phyloP scores from a whole-genome alignment of 129 eudicot genomes.

The Apium graveolens region DNA sequence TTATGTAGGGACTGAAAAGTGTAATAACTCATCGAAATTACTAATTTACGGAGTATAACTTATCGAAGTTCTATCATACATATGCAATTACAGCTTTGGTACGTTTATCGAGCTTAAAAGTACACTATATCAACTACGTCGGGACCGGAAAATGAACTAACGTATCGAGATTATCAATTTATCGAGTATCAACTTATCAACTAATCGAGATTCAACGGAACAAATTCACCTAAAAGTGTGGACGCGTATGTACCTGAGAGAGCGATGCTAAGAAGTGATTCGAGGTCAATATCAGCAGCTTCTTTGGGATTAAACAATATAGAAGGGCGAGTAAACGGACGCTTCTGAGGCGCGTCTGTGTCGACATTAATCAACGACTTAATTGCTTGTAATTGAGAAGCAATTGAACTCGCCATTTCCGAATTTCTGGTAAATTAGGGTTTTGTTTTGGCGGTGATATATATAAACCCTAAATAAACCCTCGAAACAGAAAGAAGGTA shows the following conservation, averaged over 20 bases:
- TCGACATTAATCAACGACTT: conserved; percentile 49
- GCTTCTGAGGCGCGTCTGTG: conserved; percentile 43
- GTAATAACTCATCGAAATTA: too few species aligned
- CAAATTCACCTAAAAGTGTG: too few species aligned
- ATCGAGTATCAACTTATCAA: too few species aligned
- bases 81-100: background rate
- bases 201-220: too few species aligned
- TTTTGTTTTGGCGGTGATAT: background rate
- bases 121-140: background rate
- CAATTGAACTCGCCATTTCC: conserved; percentile 45
- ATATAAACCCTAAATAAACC: conserved; percentile 12
- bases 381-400: conserved; percentile 61
- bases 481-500: background rate
- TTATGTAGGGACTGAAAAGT: too few species aligned
- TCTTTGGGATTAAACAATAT: conserved; percentile 61
- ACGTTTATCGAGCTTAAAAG: background rate
- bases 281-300: conserved; percentile 88
- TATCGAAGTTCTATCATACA: background rate
- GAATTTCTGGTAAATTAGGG: background rate
- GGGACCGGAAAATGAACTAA: too few species aligned
- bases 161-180: too few species aligned
- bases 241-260: conserved; percentile 45
- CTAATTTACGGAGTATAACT: too few species aligned
- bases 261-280: conserved; percentile 50
- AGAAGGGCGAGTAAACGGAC: conserved; percentile 77